These are phyloP conservation scores for Saturnispora besseyi DNA, from an alignment of 805 yeast genomes.

Conservation along the genomic window DNA sequence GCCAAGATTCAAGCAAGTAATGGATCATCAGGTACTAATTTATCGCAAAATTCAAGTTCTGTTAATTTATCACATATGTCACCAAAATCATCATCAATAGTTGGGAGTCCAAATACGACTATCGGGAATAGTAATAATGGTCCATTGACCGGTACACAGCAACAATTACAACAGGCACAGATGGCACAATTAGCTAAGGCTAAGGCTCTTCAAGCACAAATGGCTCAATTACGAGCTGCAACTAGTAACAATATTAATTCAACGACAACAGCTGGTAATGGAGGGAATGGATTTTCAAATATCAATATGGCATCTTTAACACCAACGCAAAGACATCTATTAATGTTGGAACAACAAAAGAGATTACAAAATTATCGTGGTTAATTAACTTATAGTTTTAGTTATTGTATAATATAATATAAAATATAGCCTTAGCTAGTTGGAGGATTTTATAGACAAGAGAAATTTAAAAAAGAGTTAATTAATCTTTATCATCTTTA, in stretches of 20 bases:
- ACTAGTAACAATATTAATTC: slow-evolving; percentile 6
- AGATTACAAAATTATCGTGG: slow-evolving; percentile 4
- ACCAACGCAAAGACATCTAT: slow-evolving; percentile 4
- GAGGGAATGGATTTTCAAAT: not conserved
- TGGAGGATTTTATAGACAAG: not conserved
- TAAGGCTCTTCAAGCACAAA: slow-evolving; percentile 14
- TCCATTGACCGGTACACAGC: slow-evolving; percentile 7
- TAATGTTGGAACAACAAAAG: slow-evolving; percentile 10
- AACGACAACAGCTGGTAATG: not conserved
- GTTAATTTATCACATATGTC: not conserved
- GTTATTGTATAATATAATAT: not conserved
- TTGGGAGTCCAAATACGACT: slow-evolving; percentile 6
- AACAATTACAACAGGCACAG: slow-evolving; percentile 7
- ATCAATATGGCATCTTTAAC: slow-evolving; percentile 6
- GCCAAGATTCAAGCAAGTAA: slow-evolving; percentile 9
- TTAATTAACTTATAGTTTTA: not conserved
- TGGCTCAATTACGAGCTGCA: slow-evolving; percentile 4
- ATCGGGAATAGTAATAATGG: slow-evolving; percentile 5
- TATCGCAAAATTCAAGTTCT: slow-evolving; percentile 12
- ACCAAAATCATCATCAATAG: not conserved
- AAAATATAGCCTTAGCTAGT: not conserved
- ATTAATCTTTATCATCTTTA: slow-evolving; percentile 10
- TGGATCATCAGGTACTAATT: slow-evolving; percentile 10
- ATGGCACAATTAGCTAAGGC: slow-evolving; percentile 19
- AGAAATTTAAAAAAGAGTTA: not conserved